These are phyloP conservation scores for Paratrypanosoma confusum DNA, from an alignment of 208 protist genomes.

Conservation along the genomic window DNA sequence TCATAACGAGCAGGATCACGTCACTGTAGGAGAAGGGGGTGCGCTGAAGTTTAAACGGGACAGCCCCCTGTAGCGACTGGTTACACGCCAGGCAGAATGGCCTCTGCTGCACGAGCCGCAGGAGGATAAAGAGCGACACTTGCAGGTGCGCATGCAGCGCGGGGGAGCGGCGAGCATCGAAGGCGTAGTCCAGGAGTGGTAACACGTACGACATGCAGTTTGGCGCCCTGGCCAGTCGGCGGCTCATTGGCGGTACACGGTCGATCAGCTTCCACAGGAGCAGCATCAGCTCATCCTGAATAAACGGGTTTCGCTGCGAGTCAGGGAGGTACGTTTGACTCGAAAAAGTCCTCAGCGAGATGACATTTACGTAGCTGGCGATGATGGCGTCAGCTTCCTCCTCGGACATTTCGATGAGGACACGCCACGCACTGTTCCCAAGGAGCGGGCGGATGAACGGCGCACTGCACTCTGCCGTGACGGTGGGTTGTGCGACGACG, in stretches of 20 bases:
- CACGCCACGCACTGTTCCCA: constrained; percentile 55
- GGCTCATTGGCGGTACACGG: constrained; percentile 35
- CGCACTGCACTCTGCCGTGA: constrained; percentile 2
- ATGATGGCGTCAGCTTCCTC: constrained; percentile 57
- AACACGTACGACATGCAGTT: constrained; percentile 50
- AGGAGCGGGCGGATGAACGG: constrained; percentile 12
- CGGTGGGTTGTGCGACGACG: not conserved
- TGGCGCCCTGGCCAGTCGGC: constrained; percentile 31
- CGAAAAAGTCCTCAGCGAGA: constrained; percentile 47
- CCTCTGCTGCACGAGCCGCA: constrained; percentile 54
- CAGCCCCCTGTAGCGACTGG: constrained; percentile 29
- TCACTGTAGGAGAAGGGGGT: constrained; percentile 58
- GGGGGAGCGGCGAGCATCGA: constrained; percentile 36
- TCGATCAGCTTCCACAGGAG: constrained; percentile 81
- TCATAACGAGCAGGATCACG: constrained; percentile 63
- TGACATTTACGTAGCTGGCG: constrained; percentile 24
- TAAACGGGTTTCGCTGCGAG: constrained; percentile 43
- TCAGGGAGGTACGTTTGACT: constrained; percentile 58
- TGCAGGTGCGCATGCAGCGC: constrained; percentile 45
- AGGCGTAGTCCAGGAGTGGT: constrained; percentile 60
- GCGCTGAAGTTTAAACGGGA: constrained; percentile 38
- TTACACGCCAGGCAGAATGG: constrained; percentile 78
- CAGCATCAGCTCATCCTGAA: constrained; percentile 70
- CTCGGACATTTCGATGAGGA: constrained; percentile 46
- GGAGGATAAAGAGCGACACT: constrained; percentile 71